Conservation (phyloP, 179 eudicot species). For the Kewa caespitosa region DNA sequence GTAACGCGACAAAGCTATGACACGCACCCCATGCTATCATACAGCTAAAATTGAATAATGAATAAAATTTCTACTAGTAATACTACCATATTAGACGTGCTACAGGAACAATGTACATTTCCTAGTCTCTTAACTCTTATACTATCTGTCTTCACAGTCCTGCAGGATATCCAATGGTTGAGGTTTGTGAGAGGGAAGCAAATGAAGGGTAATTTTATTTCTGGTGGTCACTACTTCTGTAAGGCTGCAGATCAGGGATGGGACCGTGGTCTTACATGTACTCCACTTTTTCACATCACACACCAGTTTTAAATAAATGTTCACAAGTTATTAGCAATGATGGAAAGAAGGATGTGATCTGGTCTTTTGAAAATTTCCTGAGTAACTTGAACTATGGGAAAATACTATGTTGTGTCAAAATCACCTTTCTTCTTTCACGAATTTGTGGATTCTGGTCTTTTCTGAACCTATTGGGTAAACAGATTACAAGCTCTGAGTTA, state of each 20-base stretch:
- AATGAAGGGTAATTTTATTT: background rate
- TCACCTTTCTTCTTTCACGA: no score
- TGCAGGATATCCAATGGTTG: background rate
- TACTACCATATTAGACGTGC: no score
- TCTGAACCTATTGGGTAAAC: background rate
- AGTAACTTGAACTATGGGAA: background rate
- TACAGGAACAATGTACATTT: no score
- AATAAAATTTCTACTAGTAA: no score
- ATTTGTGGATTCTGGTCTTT: background rate
- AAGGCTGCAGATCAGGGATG: background rate
- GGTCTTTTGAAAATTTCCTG: background rate
- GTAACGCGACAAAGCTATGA: no score
- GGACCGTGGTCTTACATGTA: slow-evolving; percentile 1
- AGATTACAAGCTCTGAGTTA: background rate
- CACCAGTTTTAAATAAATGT: background rate
- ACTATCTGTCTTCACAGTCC: background rate
- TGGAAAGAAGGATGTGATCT: background rate
- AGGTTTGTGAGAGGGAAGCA: background rate
- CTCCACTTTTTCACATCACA: background rate
- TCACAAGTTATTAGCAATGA: background rate
- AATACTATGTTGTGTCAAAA: background rate
- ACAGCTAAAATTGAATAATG: no score
- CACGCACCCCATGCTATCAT: no score
- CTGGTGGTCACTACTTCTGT: background rate
- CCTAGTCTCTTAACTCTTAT: no score